Base-by-base conservation (phyloP, 192 early-diverging fungal genomes). In the Allomyces macrogynus region DNA sequence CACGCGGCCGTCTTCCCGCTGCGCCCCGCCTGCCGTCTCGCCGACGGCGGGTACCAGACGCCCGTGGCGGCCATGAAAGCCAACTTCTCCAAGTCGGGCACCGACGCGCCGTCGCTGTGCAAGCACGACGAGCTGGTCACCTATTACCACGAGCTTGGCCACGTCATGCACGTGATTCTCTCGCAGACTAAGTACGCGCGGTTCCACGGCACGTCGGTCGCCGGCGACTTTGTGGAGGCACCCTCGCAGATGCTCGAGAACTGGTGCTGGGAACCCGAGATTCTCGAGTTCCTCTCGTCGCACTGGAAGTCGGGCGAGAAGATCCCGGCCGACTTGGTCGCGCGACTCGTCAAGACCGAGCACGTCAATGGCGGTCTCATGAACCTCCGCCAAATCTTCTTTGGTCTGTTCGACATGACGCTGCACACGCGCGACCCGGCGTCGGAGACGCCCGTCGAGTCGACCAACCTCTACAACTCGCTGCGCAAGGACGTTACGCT, bases 181-280 rank as follows among this genome's bases (percentile, higher is more conserved):
- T 86, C 85, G 24, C 69, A 78, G 43, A 89, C 88, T 18, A 87
- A 83, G 72, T 87, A 78, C 64, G 76, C 78, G 1, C 74, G 83
- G 0, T 87, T 91, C 70, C 87, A 90, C 43, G 89, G 88, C 61
- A 88, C 88, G 22, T 75, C 74, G 57, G 77, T 86, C 49, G 86
- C 89, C 66, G 72, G 81, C 64, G 90, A 93, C 72, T 93, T 93
- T 78, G 85, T 93, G 24, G 90, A 93, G 78, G 87, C 86, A 23
- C 90, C 90, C n/a, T 86, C 84, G 26, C 88, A 90, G 80, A 90
- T 93, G 90, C 78, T 91, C 24, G 90, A 91, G 73, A 92, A 89
- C 74, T 87, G 84, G 86, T 77, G 80, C 42, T 88, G 80, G 76
- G 84, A 86, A 63, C 74, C 78, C 9, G 69, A 75, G 4, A 79